Evolutionary conservation across 2,329 filamentous ascomycete species (phyloP), one percentile per base, ranked within the genome.

Genomic region (Juglanconis sp.): DNA sequence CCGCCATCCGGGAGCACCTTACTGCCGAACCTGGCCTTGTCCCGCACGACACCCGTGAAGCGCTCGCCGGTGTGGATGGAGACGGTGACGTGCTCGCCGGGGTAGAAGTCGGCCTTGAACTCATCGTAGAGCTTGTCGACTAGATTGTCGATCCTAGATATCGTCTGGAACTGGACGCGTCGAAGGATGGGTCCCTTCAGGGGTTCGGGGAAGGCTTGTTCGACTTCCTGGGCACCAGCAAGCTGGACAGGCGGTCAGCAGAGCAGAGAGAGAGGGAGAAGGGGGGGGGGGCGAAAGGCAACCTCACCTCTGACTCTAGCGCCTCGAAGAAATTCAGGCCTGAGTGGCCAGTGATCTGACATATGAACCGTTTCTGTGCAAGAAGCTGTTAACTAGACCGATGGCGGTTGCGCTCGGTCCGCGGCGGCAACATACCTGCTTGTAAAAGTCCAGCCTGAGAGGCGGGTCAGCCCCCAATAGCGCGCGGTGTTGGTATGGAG

Each of bases 341-440:
- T 35, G 92, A 96, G 73, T 96, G 94, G 57, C 95, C 95, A 11
- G 92, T 96, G 66, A 98, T 96, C 72, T 96, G 91, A 75, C 96
- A 96, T 63, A 96, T 96, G 74, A 98, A 99, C 58, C 89, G 87
- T 70, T 87, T 91, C 87, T 94, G 68, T 48, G 53, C 35, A 17
- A 11, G 30, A 17, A 40, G 34, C 31, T 31, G 58, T 68, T 13
- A 64, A 64, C 61, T 51, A 56, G 60, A 40, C 8, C 31, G 31
- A 32, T 24, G 35, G 7, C 17, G 46, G 30, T 42, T 30, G 44
- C 31, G 15, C 4, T 24, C 24, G 48, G 15, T 5, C 40, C 48
- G 13, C 36, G 46, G 52, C 46, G 30, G 55, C 24, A 54, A 61
- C 82, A 69, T 79, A 91, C 91, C 85, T 96, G 91, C 68, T 90